Evolutionary conservation across 495 filamentous ascomycete species (phyloP).

Genomic region (Neurospora terricola): DNA sequence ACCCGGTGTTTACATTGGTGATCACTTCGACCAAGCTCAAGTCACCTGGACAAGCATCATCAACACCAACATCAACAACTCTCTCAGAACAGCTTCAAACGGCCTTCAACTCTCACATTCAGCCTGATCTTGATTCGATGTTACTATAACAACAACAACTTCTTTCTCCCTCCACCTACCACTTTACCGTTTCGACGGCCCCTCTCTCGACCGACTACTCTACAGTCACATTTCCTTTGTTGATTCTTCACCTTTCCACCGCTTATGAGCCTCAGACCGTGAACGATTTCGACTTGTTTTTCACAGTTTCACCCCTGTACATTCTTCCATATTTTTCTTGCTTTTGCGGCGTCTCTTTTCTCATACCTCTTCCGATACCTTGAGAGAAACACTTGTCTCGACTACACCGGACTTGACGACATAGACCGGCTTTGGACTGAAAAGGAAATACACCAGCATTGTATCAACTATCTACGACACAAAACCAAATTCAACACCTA

Average conservation of each 20-base stretch:
- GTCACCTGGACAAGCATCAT: background rate
- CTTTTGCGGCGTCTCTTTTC: constrained; percentile 17
- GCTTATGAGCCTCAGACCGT: constrained; percentile 57
- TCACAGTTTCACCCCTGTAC: constrained; percentile 36
- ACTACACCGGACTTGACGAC: constrained; percentile 21
- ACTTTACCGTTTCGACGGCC: constrained; percentile 35
- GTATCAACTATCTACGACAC: constrained; percentile 24
- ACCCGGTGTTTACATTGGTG: background rate
- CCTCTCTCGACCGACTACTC: constrained; percentile 38
- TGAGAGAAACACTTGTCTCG: constrained; percentile 12
- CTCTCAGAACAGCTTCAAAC: constrained; percentile 21
- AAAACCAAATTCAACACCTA: constrained; percentile 5
- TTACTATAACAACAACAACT: constrained; percentile 56
- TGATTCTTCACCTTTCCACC: constrained; percentile 41
- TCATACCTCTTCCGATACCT: constrained; percentile 3
- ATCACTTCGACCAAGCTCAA: background rate
- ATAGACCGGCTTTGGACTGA: constrained; percentile 32
- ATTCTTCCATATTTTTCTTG: constrained; percentile 18
- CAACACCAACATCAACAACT: constrained; percentile 2
- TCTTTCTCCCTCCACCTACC: constrained; percentile 31
- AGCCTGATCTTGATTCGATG: constrained; percentile 47
- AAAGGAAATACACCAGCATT: constrained; percentile 16
- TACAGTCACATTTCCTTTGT: constrained; percentile 41
- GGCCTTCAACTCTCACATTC: constrained; percentile 29
- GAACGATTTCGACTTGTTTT: constrained; percentile 47